Evolutionary conservation across 1,284 basidiomycete genomes (phyloP).

Genomic region (Ustilago bromivora): DNA sequence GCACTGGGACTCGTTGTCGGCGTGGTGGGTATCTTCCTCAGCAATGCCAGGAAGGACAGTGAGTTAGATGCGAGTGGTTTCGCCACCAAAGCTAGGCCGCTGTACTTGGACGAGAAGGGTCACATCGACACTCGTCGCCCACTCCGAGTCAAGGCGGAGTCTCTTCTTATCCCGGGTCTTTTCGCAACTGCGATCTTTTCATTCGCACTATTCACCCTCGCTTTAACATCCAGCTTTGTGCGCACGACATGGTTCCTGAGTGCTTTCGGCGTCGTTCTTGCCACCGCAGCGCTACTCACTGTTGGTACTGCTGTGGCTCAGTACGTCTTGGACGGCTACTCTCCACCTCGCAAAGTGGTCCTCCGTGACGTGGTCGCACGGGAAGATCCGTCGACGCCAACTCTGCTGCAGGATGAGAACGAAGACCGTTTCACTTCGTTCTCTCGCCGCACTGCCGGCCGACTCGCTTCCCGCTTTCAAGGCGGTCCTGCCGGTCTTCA

Average conservation of each 20-base stretch:
- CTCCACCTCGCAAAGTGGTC: conserved; percentile 25
- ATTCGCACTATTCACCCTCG: conserved; percentile 52
- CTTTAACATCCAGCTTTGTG: conserved; percentile 32
- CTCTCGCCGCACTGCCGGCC: conserved; percentile 24
- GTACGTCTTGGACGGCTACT: conserved; percentile 46
- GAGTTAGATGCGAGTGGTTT: conserved; percentile 6
- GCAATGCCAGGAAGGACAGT: conserved; percentile 19
- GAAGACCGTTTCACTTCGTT: conserved; percentile 43
- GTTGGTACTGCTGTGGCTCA: conserved; percentile 21
- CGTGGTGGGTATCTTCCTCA: conserved; percentile 14
- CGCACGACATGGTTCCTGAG: conserved; percentile 40
- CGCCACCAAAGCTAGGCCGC: conserved; percentile 27
- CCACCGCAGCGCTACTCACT: conserved; percentile 25
- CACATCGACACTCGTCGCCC: conserved; percentile 50
- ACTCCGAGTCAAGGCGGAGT: conserved; percentile 34
- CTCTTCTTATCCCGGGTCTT: conserved; percentile 27
- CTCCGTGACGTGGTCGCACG: conserved; percentile 42
- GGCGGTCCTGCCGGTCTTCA: conserved; percentile 24
- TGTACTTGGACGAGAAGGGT: conserved; percentile 57
- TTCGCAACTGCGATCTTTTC: conserved; percentile 32
- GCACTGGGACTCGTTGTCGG: conserved; percentile 24
- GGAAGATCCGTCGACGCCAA: conserved; percentile 31
- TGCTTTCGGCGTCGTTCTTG: conserved; percentile 32
- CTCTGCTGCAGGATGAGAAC: conserved; percentile 28
- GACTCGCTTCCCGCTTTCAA: conserved; percentile 21